Percentiles rank a stretch among this genome's conserved stretches.
These are phyloP conservation scores for Laetiporus sulphureus DNA, from an alignment of 1,284 basidiomycete species.

Conservation along the genomic window DNA sequence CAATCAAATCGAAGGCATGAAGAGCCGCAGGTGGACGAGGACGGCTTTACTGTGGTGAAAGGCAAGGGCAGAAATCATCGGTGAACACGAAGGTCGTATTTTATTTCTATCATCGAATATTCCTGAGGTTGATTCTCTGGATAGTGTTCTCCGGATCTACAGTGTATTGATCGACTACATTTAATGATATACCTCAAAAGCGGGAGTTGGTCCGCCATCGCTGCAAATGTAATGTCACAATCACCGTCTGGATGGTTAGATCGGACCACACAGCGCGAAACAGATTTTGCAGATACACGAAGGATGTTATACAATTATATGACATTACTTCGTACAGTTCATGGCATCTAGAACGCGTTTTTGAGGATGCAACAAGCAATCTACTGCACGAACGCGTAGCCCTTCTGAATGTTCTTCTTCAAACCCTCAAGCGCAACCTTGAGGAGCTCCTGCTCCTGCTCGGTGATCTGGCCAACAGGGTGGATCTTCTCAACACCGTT, in stretches of 20 bases:
- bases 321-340: background rate
- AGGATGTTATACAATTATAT: background rate
- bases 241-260: too few relatives aligned
- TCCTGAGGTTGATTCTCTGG: too few relatives aligned
- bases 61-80: constrained; percentile 47
- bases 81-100: too few relatives aligned
- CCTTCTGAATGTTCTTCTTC: constrained; percentile 97
- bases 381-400: constrained; percentile 65
- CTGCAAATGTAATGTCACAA: too few relatives aligned
- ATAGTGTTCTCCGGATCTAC: too few relatives aligned
- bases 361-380: background rate
- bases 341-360: constrained; percentile 7
- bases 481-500: constrained; percentile 90
- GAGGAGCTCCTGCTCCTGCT: constrained; percentile 82
- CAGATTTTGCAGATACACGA: too few relatives aligned
- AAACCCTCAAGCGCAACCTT: constrained; percentile 87
- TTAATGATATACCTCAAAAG: too few relatives aligned
- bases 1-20: constrained; percentile 29
- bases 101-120: too few relatives aligned
- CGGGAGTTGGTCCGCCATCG: too few relatives aligned
- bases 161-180: too few relatives aligned
- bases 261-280: too few relatives aligned
- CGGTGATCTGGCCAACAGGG: constrained; percentile 69
- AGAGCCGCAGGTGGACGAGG: constrained; percentile 77
- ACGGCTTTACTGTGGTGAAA: constrained; percentile 82